Base-by-base conservation (phyloP, 2,329 filamentous ascomycete genomes). In the Fusarium sp. region DNA sequence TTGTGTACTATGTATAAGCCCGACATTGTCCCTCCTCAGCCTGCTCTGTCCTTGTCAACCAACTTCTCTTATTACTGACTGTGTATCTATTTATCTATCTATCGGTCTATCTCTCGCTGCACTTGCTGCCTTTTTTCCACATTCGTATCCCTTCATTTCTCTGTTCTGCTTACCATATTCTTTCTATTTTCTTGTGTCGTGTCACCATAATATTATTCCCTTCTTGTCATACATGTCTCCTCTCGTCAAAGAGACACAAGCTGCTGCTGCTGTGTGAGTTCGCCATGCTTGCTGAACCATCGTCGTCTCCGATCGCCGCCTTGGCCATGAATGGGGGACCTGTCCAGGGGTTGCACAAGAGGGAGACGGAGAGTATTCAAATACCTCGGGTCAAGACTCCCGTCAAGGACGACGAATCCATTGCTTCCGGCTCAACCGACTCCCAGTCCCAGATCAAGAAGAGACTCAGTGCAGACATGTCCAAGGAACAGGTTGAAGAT, bases 401-500 rank as follows among this genome's bases (percentile, higher is more conserved):
- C 41, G 11, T 42, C 27, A 57, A 63, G 21, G 66, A 69, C 9
- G 46, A 45, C 39, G 63, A 63, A 2, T 67, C 63, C 20, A 50
- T 68, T 11, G 54, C 58, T 25, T 72, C 67, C 33, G 62, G 65
- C 14, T 43, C 66, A 57, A 71, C 61, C 55, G 66, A 73, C 45
- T 21, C 43, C 17, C 57, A 65, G 37, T 20, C 47, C 11, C 61
- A 61, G 20, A 56, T 69, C 59, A 73, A 60, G 41, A 68, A 71
- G 49, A 69, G 61, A 36, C 61, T 67, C 61, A 69, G 63, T 29
- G 50, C 58, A 31, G 72, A 74, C 39, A 69, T 74, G 60, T 73
- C 72, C 1, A 74, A 74, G 54, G 59, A 74, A 42, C 59, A 72
- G 17, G 63, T 74, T 33, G 72, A 74, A 21, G 71, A 69, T 25